Base-by-base conservation (phyloP, 2,329 filamentous ascomycete species). In the Beauveria sp. region DNA sequence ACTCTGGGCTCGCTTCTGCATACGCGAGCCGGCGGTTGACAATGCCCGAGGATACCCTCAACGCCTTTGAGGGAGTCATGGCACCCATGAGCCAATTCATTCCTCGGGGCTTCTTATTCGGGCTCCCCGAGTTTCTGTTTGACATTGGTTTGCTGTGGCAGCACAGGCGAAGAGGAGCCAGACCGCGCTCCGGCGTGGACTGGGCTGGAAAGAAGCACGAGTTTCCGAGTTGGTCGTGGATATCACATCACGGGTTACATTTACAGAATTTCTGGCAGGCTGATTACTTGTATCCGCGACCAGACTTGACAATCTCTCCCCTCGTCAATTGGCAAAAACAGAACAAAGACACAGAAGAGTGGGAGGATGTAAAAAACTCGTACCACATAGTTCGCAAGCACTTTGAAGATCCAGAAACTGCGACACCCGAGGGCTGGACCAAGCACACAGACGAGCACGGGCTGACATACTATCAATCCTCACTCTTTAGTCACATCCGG, bases 161-260 rank as follows among this genome's bases (percentile, higher is more conserved):
- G 30, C 43, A 55, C 30, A 43, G 61, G 26, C 43, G 61, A 7
- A 48, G 56, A 30, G 61, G 56, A 52, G 61, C 61, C 2, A 54
- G 26, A 20, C 47, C 61, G 43, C 54, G 54, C 10, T 58, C 61
- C 10, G 47, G 48, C 2, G 2, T 40, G 18, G 61, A 47, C 18
- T 54, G 61, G 55, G 22, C 34, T 2, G 22, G 16, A 18, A 40
- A 37, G n/a, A 4, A 44, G 5, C 43, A 46, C 34, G 12, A 50
- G 2, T 60, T 60, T 47, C 61, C 61, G 8, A 62, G 55, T 22
- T 62, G 61, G 61, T 59, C 61, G 5, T 62, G 61, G 61, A 62
- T 62, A 46, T 62, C 61, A 5, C 55, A 59, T 43, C 48, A 60
- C 26, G 61, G 51, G 18, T 9, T 30, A 7, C 55, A 59, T 60